Base-by-base conservation (phyloP, 768 basidiomycete genomes). In the Hericium erinaceus region DNA sequence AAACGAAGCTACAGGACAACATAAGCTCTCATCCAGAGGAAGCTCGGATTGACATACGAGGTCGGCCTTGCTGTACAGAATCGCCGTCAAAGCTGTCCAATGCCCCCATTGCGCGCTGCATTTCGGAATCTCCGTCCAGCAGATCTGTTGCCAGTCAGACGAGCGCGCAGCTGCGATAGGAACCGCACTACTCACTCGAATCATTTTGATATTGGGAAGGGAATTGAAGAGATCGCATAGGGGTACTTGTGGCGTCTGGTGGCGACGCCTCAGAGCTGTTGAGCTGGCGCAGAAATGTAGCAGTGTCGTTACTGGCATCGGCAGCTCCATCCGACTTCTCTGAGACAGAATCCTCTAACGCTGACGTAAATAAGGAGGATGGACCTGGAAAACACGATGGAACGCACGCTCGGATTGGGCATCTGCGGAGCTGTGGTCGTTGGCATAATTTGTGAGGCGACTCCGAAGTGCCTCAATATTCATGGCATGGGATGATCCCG, bases 121-220 rank as follows among this genome's bases (percentile, higher is more conserved):
- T 63, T 39, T 61, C 60, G 0, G 62, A 61, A 39, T 63, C 62
- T 16, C 62, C 55, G 33, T 63, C 62, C n/a, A 63, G 58, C n/a
- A 63, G 62, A 54, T 63, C 62, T 63, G 49, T 15, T n/a, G 20
- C 24, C 38, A 44, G 20, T 2, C 10, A 12, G 13, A 38, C 48
- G 4, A 50, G 56, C 2, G 54, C 51, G 11, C 24, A 16, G 15
- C 26, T 33, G 22, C 10, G 52, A 38, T 15, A 22, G 8, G 26
- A 20, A 26, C 13, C 11, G 15, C 18, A 38, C 18, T 18, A 26
- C 56, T 15, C 54, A 63, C 62, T 61, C 37, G 62, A 63, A 13
- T 56, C 49, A 33, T 58, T 59, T 33, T 61, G 62, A 18, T 58
- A 48, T 18, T 61, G 57, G 11, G 54, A 46, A 40, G 62, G 58